Evolutionary conservation across 768 basidiomycete genomes (phyloP).

Genomic region (Grammothele lineata): DNA sequence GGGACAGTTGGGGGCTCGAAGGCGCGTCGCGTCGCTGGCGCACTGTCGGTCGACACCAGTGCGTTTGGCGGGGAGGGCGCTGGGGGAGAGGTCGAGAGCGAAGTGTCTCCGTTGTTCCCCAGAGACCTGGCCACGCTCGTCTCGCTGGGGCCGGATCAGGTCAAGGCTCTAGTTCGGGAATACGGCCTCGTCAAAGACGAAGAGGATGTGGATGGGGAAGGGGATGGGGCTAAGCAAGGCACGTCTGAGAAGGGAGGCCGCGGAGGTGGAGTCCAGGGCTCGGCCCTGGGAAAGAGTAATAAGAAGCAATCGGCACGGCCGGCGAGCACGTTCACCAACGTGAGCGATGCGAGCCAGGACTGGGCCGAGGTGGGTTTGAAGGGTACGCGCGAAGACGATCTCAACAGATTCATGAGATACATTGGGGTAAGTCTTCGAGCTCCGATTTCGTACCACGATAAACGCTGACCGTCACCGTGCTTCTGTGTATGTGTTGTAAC

Average conservation of each 20-base stretch:
- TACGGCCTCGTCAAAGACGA: constrained; percentile 33
- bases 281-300: neutral
- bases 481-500: no score
- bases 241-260: constrained; percentile 3
- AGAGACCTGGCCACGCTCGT: constrained; percentile 42
- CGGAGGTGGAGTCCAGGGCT: no score
- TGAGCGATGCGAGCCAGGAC: neutral
- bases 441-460: no score
- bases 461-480: no score
- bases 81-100: constrained; percentile 15
- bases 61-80: neutral
- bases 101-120: constrained; percentile 44
- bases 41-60: neutral
- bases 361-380: neutral
- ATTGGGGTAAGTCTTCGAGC: constrained; percentile 15
- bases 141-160: constrained; percentile 36
- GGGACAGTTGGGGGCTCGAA: no score
- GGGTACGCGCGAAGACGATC: neutral
- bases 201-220: neutral
- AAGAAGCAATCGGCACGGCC: neutral
- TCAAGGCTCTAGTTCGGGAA: constrained; percentile 38
- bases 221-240: neutral
- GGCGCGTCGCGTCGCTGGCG: no score
- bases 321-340: neutral
- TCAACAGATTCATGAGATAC: constrained; percentile 16